Percentiles rank a stretch among this genome's conserved stretches.
Conservation (phyloP, 1,284 basidiomycete species). For the Puccinia horiana region DNA sequence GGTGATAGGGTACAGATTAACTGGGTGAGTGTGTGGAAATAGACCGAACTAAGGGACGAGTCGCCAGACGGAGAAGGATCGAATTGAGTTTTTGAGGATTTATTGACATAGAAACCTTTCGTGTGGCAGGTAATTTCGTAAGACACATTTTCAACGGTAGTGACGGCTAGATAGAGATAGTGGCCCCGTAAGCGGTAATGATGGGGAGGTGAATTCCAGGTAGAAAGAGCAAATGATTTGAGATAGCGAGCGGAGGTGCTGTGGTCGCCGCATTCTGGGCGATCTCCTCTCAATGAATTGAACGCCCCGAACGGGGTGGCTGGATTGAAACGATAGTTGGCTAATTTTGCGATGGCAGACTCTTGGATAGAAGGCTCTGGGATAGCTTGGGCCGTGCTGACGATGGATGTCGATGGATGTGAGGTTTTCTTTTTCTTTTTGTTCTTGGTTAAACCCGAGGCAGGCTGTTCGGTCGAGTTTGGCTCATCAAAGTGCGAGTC, state of each 20-base stretch:
- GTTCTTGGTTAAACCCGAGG: constrained; percentile 16
- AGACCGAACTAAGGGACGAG: background rate
- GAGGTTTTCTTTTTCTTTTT: constrained; percentile 52
- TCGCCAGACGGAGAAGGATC: constrained; percentile 43
- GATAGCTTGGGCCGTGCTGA: constrained; percentile 38
- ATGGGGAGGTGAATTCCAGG: constrained; percentile 66
- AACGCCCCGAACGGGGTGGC: constrained; percentile 55
- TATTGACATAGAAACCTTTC: constrained; percentile 65
- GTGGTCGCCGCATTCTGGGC: constrained; percentile 54
- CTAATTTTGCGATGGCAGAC: constrained; percentile 44
- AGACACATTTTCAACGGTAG: constrained; percentile 64
- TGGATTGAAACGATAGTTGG: constrained; percentile 55
- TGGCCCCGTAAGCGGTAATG: constrained; percentile 63
- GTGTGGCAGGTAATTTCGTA: constrained; percentile 63
- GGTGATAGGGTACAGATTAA: constrained; percentile 44
- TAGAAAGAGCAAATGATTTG: constrained; percentile 62
- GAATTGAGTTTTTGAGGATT: constrained; percentile 53
- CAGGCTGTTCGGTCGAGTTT: constrained; percentile 7
- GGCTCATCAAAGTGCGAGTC: constrained; percentile 18
- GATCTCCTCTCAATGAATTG: constrained; percentile 61
- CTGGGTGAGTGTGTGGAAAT: constrained; percentile 33
- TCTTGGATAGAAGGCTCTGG: constrained; percentile 33
- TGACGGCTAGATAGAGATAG: constrained; percentile 64
- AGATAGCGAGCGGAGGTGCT: constrained; percentile 59
- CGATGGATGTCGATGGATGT: background rate